Percentiles rank a stretch among this genome's conserved stretches.
phyloP scores from a whole-genome alignment of 805 yeast genomes.

The Ogataea pignaliae region DNA sequence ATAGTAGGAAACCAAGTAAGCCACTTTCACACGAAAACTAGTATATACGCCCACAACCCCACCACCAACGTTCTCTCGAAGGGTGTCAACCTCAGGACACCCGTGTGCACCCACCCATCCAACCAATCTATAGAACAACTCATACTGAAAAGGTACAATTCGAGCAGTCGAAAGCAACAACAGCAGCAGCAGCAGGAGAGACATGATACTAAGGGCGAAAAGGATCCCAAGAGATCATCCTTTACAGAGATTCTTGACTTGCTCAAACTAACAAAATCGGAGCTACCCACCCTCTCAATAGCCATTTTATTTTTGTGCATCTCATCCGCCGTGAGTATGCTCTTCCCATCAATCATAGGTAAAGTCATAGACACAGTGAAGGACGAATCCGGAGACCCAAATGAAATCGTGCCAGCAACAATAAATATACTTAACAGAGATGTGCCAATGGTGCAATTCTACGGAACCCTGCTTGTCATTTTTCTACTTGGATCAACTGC shows the following conservation, averaged over 20 bases:
- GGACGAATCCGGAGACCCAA: slow-evolving; percentile 19
- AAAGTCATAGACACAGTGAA: slow-evolving; percentile 73
- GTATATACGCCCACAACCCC: too few relatives aligned
- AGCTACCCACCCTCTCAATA: slow-evolving; percentile 45
- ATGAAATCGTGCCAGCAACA: slow-evolving; percentile 3
- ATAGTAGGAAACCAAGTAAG: too few relatives aligned
- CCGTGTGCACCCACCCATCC: too few relatives aligned
- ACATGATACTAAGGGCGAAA: neutral
- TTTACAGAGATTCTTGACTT: slow-evolving; percentile 42
- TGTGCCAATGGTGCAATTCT: slow-evolving; percentile 58
- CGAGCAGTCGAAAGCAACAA: too few relatives aligned
- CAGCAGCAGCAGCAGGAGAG: too few relatives aligned
- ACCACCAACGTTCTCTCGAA: too few relatives aligned
- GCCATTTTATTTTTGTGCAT: slow-evolving; percentile 64
- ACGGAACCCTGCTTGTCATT: slow-evolving; percentile 52
- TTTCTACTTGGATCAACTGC: slow-evolving; percentile 74
- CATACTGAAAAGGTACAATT: too few relatives aligned
- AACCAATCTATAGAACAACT: too few relatives aligned
- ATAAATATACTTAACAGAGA: slow-evolving; percentile 42
- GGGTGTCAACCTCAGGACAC: too few relatives aligned
- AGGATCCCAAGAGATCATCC: slow-evolving; percentile 15
- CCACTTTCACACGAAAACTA: too few relatives aligned
- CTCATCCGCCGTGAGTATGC: slow-evolving; percentile 77
- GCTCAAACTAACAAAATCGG: slow-evolving; percentile 53
- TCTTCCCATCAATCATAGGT: slow-evolving; percentile 80